phyloP scores from a whole-genome alignment of 2,329 filamentous ascomycete genomes.

The Fonsecaea monophora region DNA sequence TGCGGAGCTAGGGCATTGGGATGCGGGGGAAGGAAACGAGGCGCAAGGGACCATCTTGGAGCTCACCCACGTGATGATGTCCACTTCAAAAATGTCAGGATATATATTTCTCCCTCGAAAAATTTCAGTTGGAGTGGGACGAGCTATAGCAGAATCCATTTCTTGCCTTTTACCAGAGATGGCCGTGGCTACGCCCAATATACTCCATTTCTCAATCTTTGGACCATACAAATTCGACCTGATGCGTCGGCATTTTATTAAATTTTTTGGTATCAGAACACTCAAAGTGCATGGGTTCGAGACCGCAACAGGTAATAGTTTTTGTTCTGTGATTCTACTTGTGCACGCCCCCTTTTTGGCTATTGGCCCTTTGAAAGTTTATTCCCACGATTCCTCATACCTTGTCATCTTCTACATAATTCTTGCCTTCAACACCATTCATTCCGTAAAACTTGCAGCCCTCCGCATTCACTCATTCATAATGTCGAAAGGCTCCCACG shows the following conservation, averaged over 20 bases:
- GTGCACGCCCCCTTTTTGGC: neutral
- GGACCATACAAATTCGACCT: slow-evolving; percentile 47
- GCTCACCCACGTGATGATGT: slow-evolving; percentile 18
- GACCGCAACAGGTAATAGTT: neutral
- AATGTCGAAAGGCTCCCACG: slow-evolving; percentile 28
- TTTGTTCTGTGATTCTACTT: neutral
- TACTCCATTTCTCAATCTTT: slow-evolving; percentile 67
- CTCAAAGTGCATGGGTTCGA: neutral
- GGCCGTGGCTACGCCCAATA: slow-evolving; percentile 70
- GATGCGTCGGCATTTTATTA: slow-evolving; percentile 22
- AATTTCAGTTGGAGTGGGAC: slow-evolving; percentile 65
- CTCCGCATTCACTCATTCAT: neutral
- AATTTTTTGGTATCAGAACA: neutral
- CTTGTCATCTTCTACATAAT: neutral
- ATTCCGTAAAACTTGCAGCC: neutral
- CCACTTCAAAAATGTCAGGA: slow-evolving; percentile 18
- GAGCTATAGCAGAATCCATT: slow-evolving; percentile 74
- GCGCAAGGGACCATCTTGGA: neutral
- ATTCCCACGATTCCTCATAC: too few relatives aligned
- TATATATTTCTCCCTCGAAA: slow-evolving; percentile 35
- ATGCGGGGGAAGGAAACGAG: neutral
- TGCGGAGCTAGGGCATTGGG: neutral
- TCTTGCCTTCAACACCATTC: neutral
- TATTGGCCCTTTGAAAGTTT: neutral
- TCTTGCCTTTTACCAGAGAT: slow-evolving; percentile 84